phyloP scores from a whole-genome alignment of 2,329 filamentous ascomycete genomes.

The Cladophialophora exuberans region DNA sequence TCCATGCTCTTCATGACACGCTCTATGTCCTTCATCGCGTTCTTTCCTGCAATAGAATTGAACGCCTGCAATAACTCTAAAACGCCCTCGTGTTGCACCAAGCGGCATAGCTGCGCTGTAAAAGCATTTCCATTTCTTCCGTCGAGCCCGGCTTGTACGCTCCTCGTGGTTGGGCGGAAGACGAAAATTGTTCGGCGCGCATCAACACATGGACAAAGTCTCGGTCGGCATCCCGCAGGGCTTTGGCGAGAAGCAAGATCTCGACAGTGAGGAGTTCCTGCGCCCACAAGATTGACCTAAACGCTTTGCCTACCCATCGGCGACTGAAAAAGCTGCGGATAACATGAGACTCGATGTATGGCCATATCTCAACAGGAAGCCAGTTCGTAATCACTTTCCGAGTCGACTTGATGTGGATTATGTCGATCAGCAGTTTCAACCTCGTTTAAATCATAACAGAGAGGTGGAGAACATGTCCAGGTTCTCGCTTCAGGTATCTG shows the following conservation, averaged over 20 bases:
- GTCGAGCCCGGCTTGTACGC: constrained; percentile 20
- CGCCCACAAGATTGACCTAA: constrained; percentile 18
- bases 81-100: constrained; percentile 31
- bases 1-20: constrained; percentile 2
- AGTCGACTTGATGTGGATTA: constrained; percentile 36
- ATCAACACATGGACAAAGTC: constrained; percentile 36
- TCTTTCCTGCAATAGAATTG: constrained; percentile 10
- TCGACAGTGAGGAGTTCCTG: constrained; percentile 35
- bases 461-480: constrained; percentile 23
- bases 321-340: constrained; percentile 31
- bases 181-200: constrained; percentile 32
- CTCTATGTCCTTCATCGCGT: constrained; percentile 6
- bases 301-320: constrained; percentile 11
- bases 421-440: constrained; percentile 40
- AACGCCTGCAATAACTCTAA: constrained; percentile 17
- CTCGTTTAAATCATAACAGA: constrained; percentile 42
- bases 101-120: constrained; percentile 34
- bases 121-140: constrained; percentile 32
- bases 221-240: constrained; percentile 31
- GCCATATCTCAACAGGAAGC: constrained; percentile 37
- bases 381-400: constrained; percentile 21
- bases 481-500: constrained; percentile 25
- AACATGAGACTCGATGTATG: constrained; percentile 33
- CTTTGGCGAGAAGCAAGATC: constrained; percentile 32
- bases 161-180: constrained; percentile 17